A percentile compares a stretch with the other conserved stretches of the same genome.
Conservation (phyloP, 2,329 filamentous ascomycete species). For the Niveomyces coronatus region DNA sequence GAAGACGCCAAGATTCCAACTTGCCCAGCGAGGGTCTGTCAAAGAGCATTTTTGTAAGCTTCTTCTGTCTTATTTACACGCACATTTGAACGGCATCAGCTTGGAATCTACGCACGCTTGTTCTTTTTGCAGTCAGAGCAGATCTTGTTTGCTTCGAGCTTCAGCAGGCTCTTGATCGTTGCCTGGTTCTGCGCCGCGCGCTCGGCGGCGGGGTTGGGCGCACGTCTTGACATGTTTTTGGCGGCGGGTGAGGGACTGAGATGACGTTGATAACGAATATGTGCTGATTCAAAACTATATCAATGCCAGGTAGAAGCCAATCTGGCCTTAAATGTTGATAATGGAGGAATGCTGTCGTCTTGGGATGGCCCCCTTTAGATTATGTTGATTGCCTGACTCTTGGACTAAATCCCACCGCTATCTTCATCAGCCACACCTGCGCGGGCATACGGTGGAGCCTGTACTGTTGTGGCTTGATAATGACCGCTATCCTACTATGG, state of each 20-base stretch:
- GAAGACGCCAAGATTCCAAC: conserved; percentile 96
- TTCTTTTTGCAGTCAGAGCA: conserved; percentile 99
- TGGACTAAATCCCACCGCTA: conserved; percentile 7
- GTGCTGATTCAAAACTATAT: conserved; percentile 1
- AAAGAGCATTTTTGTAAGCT: conserved; percentile 7
- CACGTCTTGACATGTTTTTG: conserved; percentile 63
- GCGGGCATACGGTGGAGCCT: background rate
- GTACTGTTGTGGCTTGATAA: too few relatives aligned
- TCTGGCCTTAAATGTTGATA: conserved; percentile 7
- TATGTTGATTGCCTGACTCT: conserved; percentile 9
- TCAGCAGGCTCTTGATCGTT: conserved; percentile 89
- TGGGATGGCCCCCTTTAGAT: conserved; percentile 4
- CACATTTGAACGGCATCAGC: background rate
- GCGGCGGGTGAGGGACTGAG: conserved; percentile 6
- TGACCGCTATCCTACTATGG: too few relatives aligned
- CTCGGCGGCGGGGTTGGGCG: conserved; percentile 69
- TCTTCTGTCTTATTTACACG: conserved; percentile 4
- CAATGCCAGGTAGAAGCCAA: background rate
- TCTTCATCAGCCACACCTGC: background rate
- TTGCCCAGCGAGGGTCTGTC: conserved; percentile 92
- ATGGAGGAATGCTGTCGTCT: conserved; percentile 3
- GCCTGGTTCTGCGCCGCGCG: conserved; percentile 86
- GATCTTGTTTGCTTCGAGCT: conserved; percentile 89
- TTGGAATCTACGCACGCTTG: conserved; percentile 58
- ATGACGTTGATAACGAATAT: background rate